Evolutionary conservation across 495 filamentous ascomycete genomes (phyloP).

Genomic region (Annulohypoxylon maeteangense): DNA sequence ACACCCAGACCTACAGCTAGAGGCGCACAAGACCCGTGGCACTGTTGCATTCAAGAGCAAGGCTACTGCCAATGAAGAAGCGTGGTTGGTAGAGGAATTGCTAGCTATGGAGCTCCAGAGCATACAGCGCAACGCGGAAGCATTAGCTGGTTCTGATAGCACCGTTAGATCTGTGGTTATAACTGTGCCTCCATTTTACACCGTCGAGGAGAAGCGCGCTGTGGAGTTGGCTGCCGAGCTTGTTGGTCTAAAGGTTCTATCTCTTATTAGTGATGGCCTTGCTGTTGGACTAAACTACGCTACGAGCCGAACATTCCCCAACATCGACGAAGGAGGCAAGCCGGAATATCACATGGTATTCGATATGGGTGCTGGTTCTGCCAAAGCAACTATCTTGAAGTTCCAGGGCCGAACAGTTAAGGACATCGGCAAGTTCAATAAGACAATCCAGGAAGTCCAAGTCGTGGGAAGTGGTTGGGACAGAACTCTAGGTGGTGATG

Average conservation of each 20-base stretch:
- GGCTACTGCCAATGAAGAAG: slow-evolving; percentile 69
- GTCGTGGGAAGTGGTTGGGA: slow-evolving; percentile 92
- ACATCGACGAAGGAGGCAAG: slow-evolving; percentile 81
- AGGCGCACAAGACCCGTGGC: slow-evolving; percentile 66
- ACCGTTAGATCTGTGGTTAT: slow-evolving; percentile 83
- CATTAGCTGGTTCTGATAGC: slow-evolving; percentile 80
- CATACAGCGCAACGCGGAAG: slow-evolving; percentile 86
- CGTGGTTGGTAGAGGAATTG: slow-evolving; percentile 91
- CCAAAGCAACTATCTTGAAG: slow-evolving; percentile 89
- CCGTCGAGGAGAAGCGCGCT: slow-evolving; percentile 85
- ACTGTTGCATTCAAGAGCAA: slow-evolving; percentile 81
- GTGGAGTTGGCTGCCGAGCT: slow-evolving; percentile 84
- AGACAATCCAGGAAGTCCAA: slow-evolving; percentile 92
- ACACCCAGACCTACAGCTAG: slow-evolving; percentile 75
- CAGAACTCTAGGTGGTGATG: slow-evolving; percentile 86
- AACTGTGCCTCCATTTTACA: slow-evolving; percentile 92
- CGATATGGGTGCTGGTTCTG: slow-evolving; percentile 98
- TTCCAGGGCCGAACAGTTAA: slow-evolving; percentile 92
- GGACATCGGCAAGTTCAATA: slow-evolving; percentile 93
- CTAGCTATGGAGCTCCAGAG: slow-evolving; percentile 96
- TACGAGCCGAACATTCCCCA: slow-evolving; percentile 87
- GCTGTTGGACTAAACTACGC: slow-evolving; percentile 96
- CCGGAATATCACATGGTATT: slow-evolving; percentile 94
- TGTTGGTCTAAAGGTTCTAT: slow-evolving; percentile 86
- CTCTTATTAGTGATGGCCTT: slow-evolving; percentile 87